Evolutionary conservation across 2,329 filamentous ascomycete species (phyloP).

Genomic region (Monosporascus ibericus): DNA sequence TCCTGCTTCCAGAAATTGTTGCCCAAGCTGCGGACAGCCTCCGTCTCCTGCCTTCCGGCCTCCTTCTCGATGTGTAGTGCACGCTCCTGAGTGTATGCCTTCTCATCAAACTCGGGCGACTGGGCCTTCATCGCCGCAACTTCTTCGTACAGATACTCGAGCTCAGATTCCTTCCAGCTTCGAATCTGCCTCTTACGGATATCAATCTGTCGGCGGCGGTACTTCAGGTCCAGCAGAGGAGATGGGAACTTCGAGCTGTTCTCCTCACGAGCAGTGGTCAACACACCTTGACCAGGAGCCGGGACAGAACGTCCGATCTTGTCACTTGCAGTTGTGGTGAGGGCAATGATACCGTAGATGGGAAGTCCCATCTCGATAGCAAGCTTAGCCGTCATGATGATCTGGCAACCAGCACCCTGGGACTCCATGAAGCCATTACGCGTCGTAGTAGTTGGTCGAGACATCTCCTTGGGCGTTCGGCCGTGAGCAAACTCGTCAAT

Average conservation of each 20-base stretch:
- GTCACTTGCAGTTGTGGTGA: constrained; percentile 94
- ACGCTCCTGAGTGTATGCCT: constrained; percentile 81
- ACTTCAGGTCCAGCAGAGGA: constrained; percentile 93
- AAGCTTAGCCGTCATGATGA: constrained; percentile 96
- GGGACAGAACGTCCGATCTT: constrained; percentile 98
- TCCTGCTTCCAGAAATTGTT: constrained; percentile 99
- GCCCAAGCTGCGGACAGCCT: constrained; percentile 84
- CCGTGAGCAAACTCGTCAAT: constrained; percentile 95
- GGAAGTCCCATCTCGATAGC: constrained; percentile 98
- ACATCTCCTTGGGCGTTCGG: constrained; percentile 95
- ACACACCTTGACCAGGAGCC: constrained; percentile 91
- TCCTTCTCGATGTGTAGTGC: constrained; percentile 82
- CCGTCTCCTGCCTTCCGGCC: constrained; percentile 84
- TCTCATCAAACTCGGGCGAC: constrained; percentile 68
- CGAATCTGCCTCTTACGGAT: constrained; percentile 91
- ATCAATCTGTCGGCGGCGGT: constrained; percentile 91
- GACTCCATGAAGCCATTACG: constrained; percentile 99
- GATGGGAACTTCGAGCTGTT: constrained; percentile 81
- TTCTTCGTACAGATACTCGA: constrained; percentile 90
- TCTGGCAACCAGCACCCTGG: constrained; percentile 94
- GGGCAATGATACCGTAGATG: constrained; percentile 88
- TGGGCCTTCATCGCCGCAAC: constrained; percentile 84
- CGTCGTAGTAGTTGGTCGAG: constrained; percentile 91
- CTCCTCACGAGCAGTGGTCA: constrained; percentile 90
- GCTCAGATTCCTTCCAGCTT: constrained; percentile 92